Conservation (phyloP, 2,329 filamentous ascomycete species). For the Aspergillus melleus region DNA sequence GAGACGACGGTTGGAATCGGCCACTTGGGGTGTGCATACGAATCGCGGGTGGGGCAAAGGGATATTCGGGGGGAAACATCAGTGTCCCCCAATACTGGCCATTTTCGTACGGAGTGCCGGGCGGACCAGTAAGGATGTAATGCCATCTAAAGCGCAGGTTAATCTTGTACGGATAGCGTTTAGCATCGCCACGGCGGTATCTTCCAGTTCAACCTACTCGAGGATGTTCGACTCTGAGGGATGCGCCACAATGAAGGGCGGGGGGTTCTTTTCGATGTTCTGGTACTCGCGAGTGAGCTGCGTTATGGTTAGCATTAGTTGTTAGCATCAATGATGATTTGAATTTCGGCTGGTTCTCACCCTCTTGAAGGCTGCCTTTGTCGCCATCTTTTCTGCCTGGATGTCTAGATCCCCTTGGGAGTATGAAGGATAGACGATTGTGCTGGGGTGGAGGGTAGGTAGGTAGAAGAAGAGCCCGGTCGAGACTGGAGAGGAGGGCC, state of each 20-base stretch:
- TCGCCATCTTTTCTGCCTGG: constrained; percentile 57
- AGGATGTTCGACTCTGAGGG: constrained; percentile 89
- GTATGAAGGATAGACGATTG: not conserved
- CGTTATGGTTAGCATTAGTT: constrained; percentile 12
- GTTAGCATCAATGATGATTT: not conserved
- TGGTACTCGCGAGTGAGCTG: constrained; percentile 65
- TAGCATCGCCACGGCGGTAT: not conserved
- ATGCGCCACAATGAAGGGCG: constrained; percentile 84
- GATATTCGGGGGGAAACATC: constrained; percentile 93
- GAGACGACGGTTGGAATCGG: constrained; percentile 88
- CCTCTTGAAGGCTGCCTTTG: constrained; percentile 70
- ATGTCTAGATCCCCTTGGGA: not conserved
- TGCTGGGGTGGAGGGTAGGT: too few species aligned
- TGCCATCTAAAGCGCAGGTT: constrained; percentile 66
- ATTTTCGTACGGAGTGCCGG: constrained; percentile 87
- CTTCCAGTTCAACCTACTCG: constrained; percentile 60
- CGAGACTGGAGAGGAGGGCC: not conserved
- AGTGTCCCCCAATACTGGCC: constrained; percentile 99
- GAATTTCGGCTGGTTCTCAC: constrained; percentile 43
- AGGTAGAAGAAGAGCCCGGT: too few species aligned
- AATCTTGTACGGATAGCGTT: constrained; percentile 7
- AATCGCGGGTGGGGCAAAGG: constrained; percentile 94
- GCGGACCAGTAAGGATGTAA: constrained; percentile 92
- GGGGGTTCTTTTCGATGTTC: constrained; percentile 70
- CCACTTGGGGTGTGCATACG: constrained; percentile 98